Base-by-base conservation (phyloP, 345 rosid species). In the Hibiscus tridactylites region DNA sequence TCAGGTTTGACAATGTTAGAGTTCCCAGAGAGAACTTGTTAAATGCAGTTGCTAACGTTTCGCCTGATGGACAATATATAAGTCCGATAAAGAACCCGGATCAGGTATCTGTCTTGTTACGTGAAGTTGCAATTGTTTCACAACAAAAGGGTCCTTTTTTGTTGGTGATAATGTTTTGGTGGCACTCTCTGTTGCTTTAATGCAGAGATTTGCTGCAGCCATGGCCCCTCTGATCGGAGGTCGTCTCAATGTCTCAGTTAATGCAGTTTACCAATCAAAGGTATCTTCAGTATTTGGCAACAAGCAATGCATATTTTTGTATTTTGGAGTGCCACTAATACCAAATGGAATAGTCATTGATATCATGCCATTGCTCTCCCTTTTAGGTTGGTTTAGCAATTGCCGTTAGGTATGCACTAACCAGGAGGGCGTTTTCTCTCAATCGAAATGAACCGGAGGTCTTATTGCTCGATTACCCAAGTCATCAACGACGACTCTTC, bases 11-110 rank as follows among this genome's bases (percentile, higher is more conserved):
- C 77, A 86, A 90, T 66, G 85, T 90, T 49, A 83, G 96, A 65
- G 81, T 94, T 47, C 95, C 98, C 44, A 89, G 97, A 78, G 96
- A 94, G 75, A 94, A 94, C 73, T 74, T 94, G 73, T 69, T 91
- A 84, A 94, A 94, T 76, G 84, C 95, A 6, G 98, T 94, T 78
- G 97, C 97, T 72, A 96, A 91, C 83, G 91, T 94, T 75, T 86
- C 96, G 17, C 79, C 90, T 7, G 90, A 85, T 85, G 98, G 98
- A 16, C 65, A 84, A 73, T 94, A 94, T 80, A 70, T 85, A 61
- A 94, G 97, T 71, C 74, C 95, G 19, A 91, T 94, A 42, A 78
- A 88, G 79, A 88, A 94, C 75, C 93, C 90, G 33, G 98, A 91
- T 82, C 97, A 91, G 91, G 98, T 88, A 74, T 54, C 67, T 29